Conservation (phyloP, 1,139 yeast species). For the Pichia sp. region DNA sequence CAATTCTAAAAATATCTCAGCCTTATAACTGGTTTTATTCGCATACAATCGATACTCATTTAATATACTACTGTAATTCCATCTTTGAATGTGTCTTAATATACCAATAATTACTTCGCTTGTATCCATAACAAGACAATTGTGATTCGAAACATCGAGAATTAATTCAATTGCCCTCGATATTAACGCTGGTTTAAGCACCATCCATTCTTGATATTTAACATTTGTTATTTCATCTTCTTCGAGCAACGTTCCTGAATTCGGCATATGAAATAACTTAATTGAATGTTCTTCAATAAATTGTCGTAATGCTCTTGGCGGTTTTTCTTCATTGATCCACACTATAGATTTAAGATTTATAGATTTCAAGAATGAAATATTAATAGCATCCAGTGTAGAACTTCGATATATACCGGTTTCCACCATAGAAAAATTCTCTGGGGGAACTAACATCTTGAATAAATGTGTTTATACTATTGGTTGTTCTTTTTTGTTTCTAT, state of each 20-base stretch:
- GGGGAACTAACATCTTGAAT: constrained; percentile 59
- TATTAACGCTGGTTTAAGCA: constrained; percentile 53
- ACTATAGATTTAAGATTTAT: constrained; percentile 51
- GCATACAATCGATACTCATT: constrained; percentile 79
- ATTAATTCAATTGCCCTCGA: constrained; percentile 53
- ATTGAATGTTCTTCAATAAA: constrained; percentile 42
- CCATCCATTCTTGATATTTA: constrained; percentile 59
- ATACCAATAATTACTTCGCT: constrained; percentile 77
- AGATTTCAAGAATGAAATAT: constrained; percentile 63
- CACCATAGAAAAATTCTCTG: constrained; percentile 72
- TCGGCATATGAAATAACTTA: constrained; percentile 38
- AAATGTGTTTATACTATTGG: too few relatives aligned
- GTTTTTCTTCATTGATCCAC: constrained; percentile 66
- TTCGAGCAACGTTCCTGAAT: constrained; percentile 21
- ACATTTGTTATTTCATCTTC: constrained; percentile 22
- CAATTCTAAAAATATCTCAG: constrained; percentile 77
- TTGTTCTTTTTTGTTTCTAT: too few relatives aligned
- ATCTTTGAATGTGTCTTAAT: constrained; percentile 73
- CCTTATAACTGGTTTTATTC: constrained; percentile 66
- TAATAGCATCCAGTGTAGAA: constrained; percentile 52
- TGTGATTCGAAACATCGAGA: constrained; percentile 57
- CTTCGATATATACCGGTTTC: constrained; percentile 67
- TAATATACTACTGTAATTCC: constrained; percentile 80
- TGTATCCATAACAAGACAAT: constrained; percentile 69
- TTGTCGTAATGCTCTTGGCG: constrained; percentile 46